Percentiles rank a stretch among this genome's conserved stretches.
Conservation (phyloP, 768 basidiomycete genomes). For the Lactarius quietus region DNA sequence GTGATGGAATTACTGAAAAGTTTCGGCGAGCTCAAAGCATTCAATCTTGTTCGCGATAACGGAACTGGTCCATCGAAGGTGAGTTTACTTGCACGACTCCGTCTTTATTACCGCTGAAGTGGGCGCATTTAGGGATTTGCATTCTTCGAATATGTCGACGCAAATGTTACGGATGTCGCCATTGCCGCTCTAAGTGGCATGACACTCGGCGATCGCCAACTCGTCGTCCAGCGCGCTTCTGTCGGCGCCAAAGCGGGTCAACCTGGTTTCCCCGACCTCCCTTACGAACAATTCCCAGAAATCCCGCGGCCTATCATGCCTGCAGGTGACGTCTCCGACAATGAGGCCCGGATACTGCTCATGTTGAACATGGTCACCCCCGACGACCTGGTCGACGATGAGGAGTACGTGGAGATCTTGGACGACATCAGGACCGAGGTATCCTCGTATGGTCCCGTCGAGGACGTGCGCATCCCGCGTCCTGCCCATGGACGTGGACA, state of each 20-base stretch:
- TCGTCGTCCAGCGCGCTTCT: conserved; percentile 96
- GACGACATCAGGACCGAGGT: conserved; percentile 95
- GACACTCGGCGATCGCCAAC: conserved; percentile 92
- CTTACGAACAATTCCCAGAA: conserved; percentile 77
- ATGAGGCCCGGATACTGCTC: conserved; percentile 75
- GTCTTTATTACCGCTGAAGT: not conserved
- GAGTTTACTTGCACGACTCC: conserved; percentile 18
- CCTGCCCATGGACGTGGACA: conserved; percentile 48
- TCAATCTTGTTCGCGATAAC: conserved; percentile 96
- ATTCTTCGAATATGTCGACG: conserved; percentile 97
- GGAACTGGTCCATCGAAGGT: conserved; percentile 88
- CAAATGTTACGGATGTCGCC: conserved; percentile 86
- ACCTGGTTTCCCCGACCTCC: conserved; percentile 59
- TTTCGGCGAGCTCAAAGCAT: conserved; percentile 96
- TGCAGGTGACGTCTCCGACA: conserved; percentile 59
- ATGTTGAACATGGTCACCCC: conserved; percentile 98
- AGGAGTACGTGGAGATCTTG: conserved; percentile 90
- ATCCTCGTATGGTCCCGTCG: conserved; percentile 71
- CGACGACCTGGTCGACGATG: conserved; percentile 86
- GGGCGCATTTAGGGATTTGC: conserved; percentile 77
- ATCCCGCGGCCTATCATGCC: conserved; percentile 88
- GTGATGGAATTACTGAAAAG: conserved; percentile 97
- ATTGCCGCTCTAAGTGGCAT: conserved; percentile 96
- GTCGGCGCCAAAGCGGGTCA: conserved; percentile 83
- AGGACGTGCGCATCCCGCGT: conserved; percentile 84